Base-by-base conservation (phyloP, 441 rosid genomes). In the Mallotus repandus region DNA sequence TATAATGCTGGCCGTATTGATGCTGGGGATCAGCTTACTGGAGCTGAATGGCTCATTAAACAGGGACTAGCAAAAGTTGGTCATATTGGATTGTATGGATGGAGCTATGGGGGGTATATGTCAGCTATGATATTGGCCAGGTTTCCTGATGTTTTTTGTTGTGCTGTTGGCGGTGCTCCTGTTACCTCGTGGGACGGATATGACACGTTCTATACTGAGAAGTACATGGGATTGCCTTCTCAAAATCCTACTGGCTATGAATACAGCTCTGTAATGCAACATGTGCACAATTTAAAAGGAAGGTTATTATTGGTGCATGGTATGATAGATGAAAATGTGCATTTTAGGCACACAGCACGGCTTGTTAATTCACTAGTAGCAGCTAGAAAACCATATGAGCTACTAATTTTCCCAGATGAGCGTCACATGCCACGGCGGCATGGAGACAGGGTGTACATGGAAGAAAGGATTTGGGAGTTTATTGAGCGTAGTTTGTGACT, bases 111-210 rank as follows among this genome's bases (percentile, higher is more conserved):
- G 29, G 97, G 98, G 15, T 91, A 91, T 70, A 90, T 94, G 77
- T 90, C 98, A 49, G 94, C 96, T 45, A 84, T 85, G 85, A 80
- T 82, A 56, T 65, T 94, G 70, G 84, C 85, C 19, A 81, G 86
- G 69, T 84, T 83, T 78, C 97, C 96, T 21, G 87, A 91, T 57
- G 78, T 89, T 21, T 95, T 92, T 77, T 38, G 74, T 9, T 95
- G 98, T 4, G 98, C 99, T 2, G 83, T 89, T 32, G 78, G 94
- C 0, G 99, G 99, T 59, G 98, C 97, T 35, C 97, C 97, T 0
- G 99, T 95, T 22, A 91, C 98, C n/a, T 87, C 98, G 15, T 95
- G 98, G 97, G 99, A 95, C 56, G 99, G 99, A 1, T 92, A 95
- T 9, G 97, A 94, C 86, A 84, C 97, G 0, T 94, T 92, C 77